Percentiles rank a stretch among this genome's conserved stretches.
These are phyloP conservation scores for Xylaria telfairii DNA, from an alignment of 495 filamentous ascomycete species.

Conservation along the genomic window DNA sequence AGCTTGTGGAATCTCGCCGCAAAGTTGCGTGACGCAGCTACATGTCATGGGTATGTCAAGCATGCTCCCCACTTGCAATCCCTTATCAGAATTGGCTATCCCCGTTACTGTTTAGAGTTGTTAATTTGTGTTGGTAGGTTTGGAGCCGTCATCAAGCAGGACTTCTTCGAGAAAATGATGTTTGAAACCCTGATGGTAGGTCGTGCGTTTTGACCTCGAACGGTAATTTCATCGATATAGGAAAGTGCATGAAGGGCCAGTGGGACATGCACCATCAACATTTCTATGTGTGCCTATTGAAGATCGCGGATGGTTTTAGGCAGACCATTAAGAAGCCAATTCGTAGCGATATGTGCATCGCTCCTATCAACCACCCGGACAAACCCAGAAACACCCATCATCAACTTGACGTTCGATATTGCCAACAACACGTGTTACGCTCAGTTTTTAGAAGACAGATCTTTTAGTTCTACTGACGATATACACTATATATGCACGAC, in stretches of 20 bases:
- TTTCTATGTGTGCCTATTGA: background rate
- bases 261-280: no score
- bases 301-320: background rate
- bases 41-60: conserved; percentile 28
- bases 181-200: conserved; percentile 14
- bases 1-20: conserved; percentile 20
- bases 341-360: background rate
- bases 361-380: background rate
- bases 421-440: background rate
- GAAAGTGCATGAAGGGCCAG: no score
- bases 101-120: background rate
- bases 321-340: background rate
- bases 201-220: conserved; percentile 15
- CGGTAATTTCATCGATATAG: background rate
- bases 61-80: background rate
- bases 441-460: background rate
- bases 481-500: no score
- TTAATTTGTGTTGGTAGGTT: conserved; percentile 25
- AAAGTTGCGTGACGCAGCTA: conserved; percentile 23
- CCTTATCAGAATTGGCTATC: no score
- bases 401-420: background rate
- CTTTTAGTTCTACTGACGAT: background rate
- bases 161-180: conserved; percentile 23
- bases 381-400: background rate
- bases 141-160: conserved; percentile 25